Evolutionary conservation across 164 flowering plant genomes (phyloP).

Genomic region (Saururus chinensis): DNA sequence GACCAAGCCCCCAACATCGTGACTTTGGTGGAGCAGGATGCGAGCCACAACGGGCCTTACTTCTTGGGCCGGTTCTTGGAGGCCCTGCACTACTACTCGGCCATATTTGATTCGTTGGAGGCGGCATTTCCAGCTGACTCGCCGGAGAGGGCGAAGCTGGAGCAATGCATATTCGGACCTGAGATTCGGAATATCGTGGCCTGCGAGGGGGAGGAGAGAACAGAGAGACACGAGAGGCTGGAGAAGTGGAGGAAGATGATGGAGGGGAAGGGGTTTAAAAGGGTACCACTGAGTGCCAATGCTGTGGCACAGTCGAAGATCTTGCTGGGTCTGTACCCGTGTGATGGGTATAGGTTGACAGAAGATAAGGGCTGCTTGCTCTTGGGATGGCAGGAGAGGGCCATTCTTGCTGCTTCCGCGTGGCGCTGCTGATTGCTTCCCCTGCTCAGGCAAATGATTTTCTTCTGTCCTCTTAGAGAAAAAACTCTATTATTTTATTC

Average conservation of each 20-base stretch:
- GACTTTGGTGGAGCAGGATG: constrained; percentile 64
- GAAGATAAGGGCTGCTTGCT: constrained; percentile 65
- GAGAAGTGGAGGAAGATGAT: constrained; percentile 68
- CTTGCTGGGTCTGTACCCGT: constrained; percentile 43
- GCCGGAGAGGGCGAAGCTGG: constrained; percentile 52
- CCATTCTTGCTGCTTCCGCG: constrained; percentile 63
- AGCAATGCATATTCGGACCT: constrained; percentile 59
- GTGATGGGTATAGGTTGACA: constrained; percentile 56
- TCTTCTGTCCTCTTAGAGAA: too few species aligned
- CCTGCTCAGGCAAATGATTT: too few species aligned
- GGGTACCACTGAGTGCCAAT: constrained; percentile 47
- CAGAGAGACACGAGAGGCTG: constrained; percentile 56
- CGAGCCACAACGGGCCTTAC: constrained; percentile 64
- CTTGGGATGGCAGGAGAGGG: constrained; percentile 70
- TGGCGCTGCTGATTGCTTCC: too few species aligned
- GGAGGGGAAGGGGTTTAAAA: constrained; percentile 57
- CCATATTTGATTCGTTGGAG: constrained; percentile 64
- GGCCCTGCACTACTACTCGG: constrained; percentile 63
- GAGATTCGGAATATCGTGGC: constrained; percentile 70
- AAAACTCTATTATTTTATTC: too few species aligned
- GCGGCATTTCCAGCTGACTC: constrained; percentile 58
- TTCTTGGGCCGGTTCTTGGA: constrained; percentile 64
- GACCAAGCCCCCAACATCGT: constrained; percentile 69
- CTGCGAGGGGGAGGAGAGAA: constrained; percentile 53
- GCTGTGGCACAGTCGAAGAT: constrained; percentile 60